Base-by-base conservation (phyloP, 148 eudicot species). In the Diospyros kaki region DNA sequence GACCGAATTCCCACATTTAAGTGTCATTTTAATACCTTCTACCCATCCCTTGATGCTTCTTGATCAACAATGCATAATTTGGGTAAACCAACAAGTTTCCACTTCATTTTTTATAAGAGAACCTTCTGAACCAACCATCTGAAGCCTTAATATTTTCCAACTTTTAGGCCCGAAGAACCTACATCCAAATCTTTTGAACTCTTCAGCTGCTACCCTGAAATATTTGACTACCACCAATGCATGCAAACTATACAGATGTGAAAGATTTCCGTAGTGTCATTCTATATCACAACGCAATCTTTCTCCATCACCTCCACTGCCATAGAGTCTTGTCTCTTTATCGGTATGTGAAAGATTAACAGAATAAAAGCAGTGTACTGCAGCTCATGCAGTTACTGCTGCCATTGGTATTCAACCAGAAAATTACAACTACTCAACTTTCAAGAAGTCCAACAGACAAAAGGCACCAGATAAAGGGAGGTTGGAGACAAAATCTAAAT, bases 351-450 rank as follows among this genome's bases (percentile, higher is more conserved):
- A 50, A 46, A 40, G 4, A 39, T 50, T 28, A n/a, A 39, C 10
- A 6, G 44, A 66, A 42, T 12, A 75, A 64, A 73, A 41, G 4
- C 9, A 39, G 59, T 68, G 51, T 48, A 11, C 76, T 58, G 51
- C 14, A 62, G 17, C 10, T 13, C 69, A 51, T 18, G 41, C n/a
- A 52, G 58, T 68, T 17, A 68, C 28, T 28, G 28, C 28, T 51
- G 59, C 43, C 51, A 69, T 45, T 51, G 59, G 9, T 39, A 69
- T 69, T 52, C 43, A 28, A 51, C 28, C 1, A 5, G 9, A 17
- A 9, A 69, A 28, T 52, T 69, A 2, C 58, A 28, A 52, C 4
- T 15, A 69, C 6, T 13, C 44, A 68, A 40, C 15, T 1, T 58
- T 48, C 9, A 50, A 68, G 58, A 64, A 15, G 40, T 51, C 5